Conservation (phyloP, 2,329 filamentous ascomycete genomes). For the Calonectria montana region DNA sequence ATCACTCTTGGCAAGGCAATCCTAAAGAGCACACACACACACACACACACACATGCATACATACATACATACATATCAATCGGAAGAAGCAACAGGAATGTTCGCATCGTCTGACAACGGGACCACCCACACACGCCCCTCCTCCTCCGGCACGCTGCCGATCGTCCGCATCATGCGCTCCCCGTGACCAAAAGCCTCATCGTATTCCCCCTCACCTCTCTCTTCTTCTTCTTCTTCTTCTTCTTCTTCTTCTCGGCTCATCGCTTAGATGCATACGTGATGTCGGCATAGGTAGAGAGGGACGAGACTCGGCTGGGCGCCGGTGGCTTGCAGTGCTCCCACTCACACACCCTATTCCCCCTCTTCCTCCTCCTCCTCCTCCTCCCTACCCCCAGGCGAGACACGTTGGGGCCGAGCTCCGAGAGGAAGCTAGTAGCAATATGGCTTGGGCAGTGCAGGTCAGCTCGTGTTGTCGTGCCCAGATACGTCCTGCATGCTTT, state of each 20-base stretch:
- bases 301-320: background rate
- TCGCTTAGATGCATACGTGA: background rate
- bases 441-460: conserved; percentile 18
- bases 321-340: background rate
- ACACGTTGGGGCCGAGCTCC: conserved; percentile 4
- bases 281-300: background rate
- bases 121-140: background rate
- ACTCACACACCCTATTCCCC: background rate
- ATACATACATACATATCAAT: background rate
- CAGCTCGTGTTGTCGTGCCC: conserved; percentile 8
- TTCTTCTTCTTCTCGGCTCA: background rate
- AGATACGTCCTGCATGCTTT: background rate
- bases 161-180: background rate
- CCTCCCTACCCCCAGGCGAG: background rate
- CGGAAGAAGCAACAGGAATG: background rate
- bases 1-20: background rate
- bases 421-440: background rate
- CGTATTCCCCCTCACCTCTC: conserved; percentile 2
- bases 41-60: too few species aligned
- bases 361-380: too few species aligned
- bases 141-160: background rate
- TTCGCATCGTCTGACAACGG: too few species aligned
- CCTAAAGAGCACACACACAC: background rate
- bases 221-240: background rate
- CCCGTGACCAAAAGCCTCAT: background rate